Conservation (phyloP, 352 stramenopile species). For the Pythium diclinum region DNA sequence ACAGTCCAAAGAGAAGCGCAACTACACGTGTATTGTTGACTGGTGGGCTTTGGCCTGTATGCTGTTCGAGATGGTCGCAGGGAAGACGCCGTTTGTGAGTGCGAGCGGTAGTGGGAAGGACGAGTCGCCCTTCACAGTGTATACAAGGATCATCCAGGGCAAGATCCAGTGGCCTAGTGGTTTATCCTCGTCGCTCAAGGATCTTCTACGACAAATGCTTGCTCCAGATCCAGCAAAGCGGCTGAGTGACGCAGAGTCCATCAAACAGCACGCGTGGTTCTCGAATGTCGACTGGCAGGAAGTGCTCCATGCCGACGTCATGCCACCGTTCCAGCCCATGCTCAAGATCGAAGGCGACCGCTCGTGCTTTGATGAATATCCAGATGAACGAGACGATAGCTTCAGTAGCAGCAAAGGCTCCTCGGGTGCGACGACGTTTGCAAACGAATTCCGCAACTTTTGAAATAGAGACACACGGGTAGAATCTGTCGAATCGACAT, state of each 20-base stretch:
- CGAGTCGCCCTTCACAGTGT: slow-evolving; percentile 87
- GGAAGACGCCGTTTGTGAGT: slow-evolving; percentile 61
- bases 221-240: slow-evolving; percentile 44
- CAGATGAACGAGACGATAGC: slow-evolving; percentile 24
- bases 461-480: slow-evolving; percentile 1
- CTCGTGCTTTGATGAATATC: slow-evolving; percentile 67
- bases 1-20: slow-evolving; percentile 39
- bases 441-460: slow-evolving; percentile 30
- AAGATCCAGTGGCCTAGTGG: slow-evolving; percentile 52
- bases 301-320: slow-evolving; percentile 43
- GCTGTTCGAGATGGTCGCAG: slow-evolving; percentile 77
- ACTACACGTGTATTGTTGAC: slow-evolving; percentile 78
- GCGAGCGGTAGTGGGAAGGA: slow-evolving; percentile 34
- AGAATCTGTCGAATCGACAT: too few species aligned
- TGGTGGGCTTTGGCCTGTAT: slow-evolving; percentile 84
- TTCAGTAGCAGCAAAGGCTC: not conserved
- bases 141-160: slow-evolving; percentile 73
- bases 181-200: slow-evolving; percentile 41
- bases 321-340: slow-evolving; percentile 41
- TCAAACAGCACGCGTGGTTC: slow-evolving; percentile 73
- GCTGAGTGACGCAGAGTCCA: slow-evolving; percentile 38
- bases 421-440: slow-evolving; percentile 3
- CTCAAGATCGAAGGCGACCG: slow-evolving; percentile 45
- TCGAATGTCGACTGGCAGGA: slow-evolving; percentile 57
- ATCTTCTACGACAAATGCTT: slow-evolving; percentile 71